Evolutionary conservation across 2,329 filamentous ascomycete genomes (phyloP).

Genomic region (Colletotrichum destructivum): DNA sequence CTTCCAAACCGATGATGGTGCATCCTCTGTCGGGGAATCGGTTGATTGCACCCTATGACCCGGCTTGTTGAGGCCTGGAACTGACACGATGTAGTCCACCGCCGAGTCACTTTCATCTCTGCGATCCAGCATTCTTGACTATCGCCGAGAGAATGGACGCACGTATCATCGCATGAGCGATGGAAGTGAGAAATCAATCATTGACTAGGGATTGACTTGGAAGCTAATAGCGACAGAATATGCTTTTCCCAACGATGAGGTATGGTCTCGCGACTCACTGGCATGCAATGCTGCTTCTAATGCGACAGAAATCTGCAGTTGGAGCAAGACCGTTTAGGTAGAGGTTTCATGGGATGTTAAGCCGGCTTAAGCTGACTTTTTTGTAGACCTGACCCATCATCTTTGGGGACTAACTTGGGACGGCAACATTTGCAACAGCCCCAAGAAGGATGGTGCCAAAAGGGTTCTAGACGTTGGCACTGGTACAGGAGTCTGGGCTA

Average conservation of each 20-base stretch:
- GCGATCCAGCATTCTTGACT: slow-evolving; percentile 20
- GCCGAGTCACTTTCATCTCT: background rate
- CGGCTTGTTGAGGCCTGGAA: too few species aligned
- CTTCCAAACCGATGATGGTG: background rate
- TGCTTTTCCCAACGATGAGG: slow-evolving; percentile 25
- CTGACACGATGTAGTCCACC: background rate
- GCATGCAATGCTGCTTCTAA: background rate
- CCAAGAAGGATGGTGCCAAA: slow-evolving; percentile 43
- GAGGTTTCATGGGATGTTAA: too few species aligned
- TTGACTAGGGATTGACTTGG: too few species aligned
- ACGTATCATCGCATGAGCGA: slow-evolving; percentile 27
- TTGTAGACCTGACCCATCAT: slow-evolving; percentile 55
- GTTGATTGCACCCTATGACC: slow-evolving; percentile 14
- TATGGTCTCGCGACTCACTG: too few species aligned
- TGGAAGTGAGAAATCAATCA: slow-evolving; percentile 50
- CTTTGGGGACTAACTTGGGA: slow-evolving; percentile 52
- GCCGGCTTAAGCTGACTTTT: too few species aligned
- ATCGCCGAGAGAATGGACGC: slow-evolving; percentile 28
- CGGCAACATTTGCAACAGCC: slow-evolving; percentile 48
- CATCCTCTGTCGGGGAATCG: background rate
- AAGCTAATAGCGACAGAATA: too few species aligned
- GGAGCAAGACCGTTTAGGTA: slow-evolving; percentile 36
- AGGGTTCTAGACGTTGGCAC: slow-evolving; percentile 46
- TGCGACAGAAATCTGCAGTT: background rate
- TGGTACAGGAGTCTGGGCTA: slow-evolving; percentile 47